Base-by-base conservation (phyloP, 2,329 filamentous ascomycete genomes). In the Sphaerulina vaccinii region DNA sequence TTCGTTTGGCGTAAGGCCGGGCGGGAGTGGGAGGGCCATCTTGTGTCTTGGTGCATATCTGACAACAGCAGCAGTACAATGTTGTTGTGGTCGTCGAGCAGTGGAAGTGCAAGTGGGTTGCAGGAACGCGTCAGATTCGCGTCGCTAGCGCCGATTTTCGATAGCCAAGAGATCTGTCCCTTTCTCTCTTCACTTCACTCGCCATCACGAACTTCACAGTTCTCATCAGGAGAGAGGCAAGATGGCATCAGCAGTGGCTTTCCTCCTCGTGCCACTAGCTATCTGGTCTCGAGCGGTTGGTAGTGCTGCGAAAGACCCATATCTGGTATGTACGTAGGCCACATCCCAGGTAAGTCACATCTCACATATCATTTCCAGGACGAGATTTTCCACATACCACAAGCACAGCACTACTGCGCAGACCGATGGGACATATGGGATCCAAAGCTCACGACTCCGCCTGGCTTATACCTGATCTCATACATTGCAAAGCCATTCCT, bases 371-470 rank as follows among this genome's bases (percentile, higher is more conserved):
- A 18, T 41, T 38, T 32, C 27, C 57, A 92, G 88, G 89, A 95
- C 68, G 89, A 95, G 67, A 76, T 90, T 23, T 95, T 93, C 57
- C 89, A 99, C 68, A 85, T 96, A 18, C 88, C 90, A 0, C 93
- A 99, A 71, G 90, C 90, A 0, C 89, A 95, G 64, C 83, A 81
- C 23, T 99, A 96, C 70, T 96, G 91, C 69, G 69, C 80, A 35
- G 85, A 86, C 9, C 79, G 80, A 48, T 95, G 86, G 73, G 68
- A 70, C 10, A 78, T 88, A 50, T 99, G 93, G 93, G 91, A 99
- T 70, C 86, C 92, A 54, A 99, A 97, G 69, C 93, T 99, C 66
- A 99, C 93, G 0, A 99, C 93, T 1, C 93, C 93, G 0, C 92
- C 93, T 0, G 93, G 91, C 27, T 74, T 99, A 63, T 77, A 72